Conservation (phyloP, 2,329 filamentous ascomycete species). For the Trichoderma cornu-damae region DNA sequence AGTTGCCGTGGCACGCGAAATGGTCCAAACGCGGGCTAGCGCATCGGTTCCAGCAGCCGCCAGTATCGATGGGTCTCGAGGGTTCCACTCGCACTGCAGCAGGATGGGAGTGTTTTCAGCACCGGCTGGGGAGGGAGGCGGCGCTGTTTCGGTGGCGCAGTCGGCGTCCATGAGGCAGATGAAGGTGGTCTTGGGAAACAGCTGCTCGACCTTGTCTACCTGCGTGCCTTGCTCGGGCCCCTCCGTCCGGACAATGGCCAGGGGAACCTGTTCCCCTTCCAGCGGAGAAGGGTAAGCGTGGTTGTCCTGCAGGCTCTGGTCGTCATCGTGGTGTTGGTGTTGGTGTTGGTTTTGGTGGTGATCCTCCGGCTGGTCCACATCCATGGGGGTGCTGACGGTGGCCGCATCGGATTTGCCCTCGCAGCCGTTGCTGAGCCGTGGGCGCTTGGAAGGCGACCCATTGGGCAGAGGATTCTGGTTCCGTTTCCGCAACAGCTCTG, state of each 20-base stretch:
- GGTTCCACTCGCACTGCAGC: constrained; percentile 66
- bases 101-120: constrained; percentile 54
- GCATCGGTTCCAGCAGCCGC: constrained; percentile 64
- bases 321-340: constrained; percentile 33
- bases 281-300: constrained; percentile 63
- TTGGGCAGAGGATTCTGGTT: constrained; percentile 44
- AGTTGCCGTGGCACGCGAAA: constrained; percentile 50
- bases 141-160: constrained; percentile 33
- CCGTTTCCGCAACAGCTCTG: constrained; percentile 48
- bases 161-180: constrained; percentile 49
- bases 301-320: constrained; percentile 48
- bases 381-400: constrained; percentile 31
- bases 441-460: constrained; percentile 55
- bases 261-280: constrained; percentile 51
- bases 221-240: constrained; percentile 61
- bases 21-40: constrained; percentile 64
- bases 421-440: constrained; percentile 57
- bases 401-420: constrained; percentile 49
- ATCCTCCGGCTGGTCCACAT: constrained; percentile 39
- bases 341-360: too few relatives aligned
- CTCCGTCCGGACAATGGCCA: constrained; percentile 51
- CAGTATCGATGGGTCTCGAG: constrained; percentile 58
- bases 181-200: constrained; percentile 56
- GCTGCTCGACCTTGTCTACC: constrained; percentile 58
- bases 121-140: constrained; percentile 35